Base-by-base conservation (phyloP, 2,329 filamentous ascomycete genomes). In the Madurella mycetomatis region DNA sequence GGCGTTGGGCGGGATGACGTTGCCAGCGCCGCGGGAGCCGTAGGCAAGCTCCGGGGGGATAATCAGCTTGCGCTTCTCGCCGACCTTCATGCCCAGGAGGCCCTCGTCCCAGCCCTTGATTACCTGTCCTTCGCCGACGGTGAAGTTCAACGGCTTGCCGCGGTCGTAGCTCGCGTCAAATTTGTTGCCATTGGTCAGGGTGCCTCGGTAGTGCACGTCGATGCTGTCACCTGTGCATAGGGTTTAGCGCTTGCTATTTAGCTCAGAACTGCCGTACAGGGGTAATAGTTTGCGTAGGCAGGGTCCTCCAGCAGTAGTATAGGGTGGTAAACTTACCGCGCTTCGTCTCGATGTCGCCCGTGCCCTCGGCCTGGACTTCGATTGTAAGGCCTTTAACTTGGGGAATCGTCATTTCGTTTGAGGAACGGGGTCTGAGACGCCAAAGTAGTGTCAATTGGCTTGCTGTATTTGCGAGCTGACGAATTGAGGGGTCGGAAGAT, bases 81-180 rank as follows among this genome's bases (percentile, higher is more conserved):
- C 63, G 18, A 63, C 42, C 62, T 65, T 64, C 63, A 65, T 65
- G 55, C 62, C 62, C 16, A 64, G 55, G 17, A 65, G 62, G 39
- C 63, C 63, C 56, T 62, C 53, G 15, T 65, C 63, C 63, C 63
- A 65, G 54, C 63, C 63, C 60, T 62, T 56, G 59, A 65, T 65
- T 47, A 65, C 63, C 53, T 61, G 55, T 40, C 63, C 63, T 11
- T 46, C 3, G 46, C 63, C 63, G 41, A 60, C 61, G 4, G 44
- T 60, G 61, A 65, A 65, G 39, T 47, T 47, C 43, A 65, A 88
- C 12, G 63, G 62, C 9, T 44, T 7, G 18, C 52, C 47, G 31
- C 63, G 63, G 49, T 63, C 51, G 49, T 57, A 59, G 60, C 63
- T 65, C 9, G 55, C 11, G 30, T 65, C 63, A 53, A 65, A 65